Evolutionary conservation across 2,329 filamentous ascomycete species (phyloP), one percentile per base, ranked within the genome.

Genomic region (Xylariales sp.): DNA sequence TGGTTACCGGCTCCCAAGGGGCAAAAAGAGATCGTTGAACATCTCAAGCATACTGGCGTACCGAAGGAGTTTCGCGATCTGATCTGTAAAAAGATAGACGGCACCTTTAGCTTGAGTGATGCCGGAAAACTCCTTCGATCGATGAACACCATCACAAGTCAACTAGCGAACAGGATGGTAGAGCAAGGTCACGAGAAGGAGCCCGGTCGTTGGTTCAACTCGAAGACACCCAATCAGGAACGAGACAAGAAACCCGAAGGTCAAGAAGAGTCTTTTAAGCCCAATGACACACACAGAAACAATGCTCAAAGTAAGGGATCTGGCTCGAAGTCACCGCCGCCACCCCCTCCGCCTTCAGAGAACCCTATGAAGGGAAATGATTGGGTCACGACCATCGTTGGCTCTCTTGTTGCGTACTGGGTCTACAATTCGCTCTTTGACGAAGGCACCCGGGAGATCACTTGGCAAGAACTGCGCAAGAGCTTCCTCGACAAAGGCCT

Each of bases 401-500:
- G 56, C 19, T 66, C 65, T 42, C 54, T 53, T 16, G 34, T 71
- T 14, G 63, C 68, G 6, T 73, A 67, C 49, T 67, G 68, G 31
- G 53, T 76, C 6, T 67, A 70, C 43, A 64, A 59, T 39, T 65
- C 67, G 4, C 48, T 71, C 40, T 62, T 67, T 38, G 60, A 61
- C 39, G 68, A 73, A 49, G 65, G 66, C 25, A 58, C 59, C 9
- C 60, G 81, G 56, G 91, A 98, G 60, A 96, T 98, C 45, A 97
- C 93, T 42, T 98, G 89, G 88, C 90, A 98, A 66, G 93, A 98
- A 67, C 88, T 98, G 68, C 76, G 87, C 48, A 90, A 81, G 53
- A 93, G 88, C 22, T 97, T 95, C 73, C 73, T 98, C 46, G 89
- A 96, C 66, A 96, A 95, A 72, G 93, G 93, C 6, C 75, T 98